phyloP scores from a whole-genome alignment of 2,329 filamentous ascomycete genomes.

The Ceratocystis variospora region DNA sequence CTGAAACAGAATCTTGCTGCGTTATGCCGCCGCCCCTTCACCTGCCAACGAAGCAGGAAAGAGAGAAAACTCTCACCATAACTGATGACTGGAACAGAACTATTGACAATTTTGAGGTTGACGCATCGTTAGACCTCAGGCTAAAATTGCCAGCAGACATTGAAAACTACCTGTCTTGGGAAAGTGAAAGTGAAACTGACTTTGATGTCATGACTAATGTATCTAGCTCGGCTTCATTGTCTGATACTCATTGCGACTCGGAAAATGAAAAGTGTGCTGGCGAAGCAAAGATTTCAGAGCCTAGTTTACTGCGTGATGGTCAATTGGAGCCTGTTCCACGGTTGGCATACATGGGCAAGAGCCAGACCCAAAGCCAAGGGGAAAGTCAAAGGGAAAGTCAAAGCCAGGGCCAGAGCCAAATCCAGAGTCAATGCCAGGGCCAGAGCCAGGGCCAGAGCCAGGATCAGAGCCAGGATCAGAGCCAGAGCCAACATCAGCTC shows the following conservation, averaged over 20 bases:
- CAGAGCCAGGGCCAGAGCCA: neutral
- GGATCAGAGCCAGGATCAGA: neutral
- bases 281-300: neutral
- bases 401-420: no score
- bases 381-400: neutral
- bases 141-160: neutral
- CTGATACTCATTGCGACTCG: neutral
- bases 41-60: neutral
- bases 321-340: neutral
- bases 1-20: neutral
- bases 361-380: neutral
- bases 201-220: neutral
- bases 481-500: neutral
- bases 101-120: neutral
- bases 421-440: neutral
- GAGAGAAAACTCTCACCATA: neutral
- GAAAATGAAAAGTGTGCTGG: neutral
- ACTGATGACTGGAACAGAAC: neutral
- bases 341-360: neutral
- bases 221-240: neutral
- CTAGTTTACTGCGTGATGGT: neutral
- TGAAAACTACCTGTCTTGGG: neutral
- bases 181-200: neutral
- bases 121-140: constrained; percentile 1
- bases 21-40: neutral